phyloP scores from a whole-genome alignment of 495 filamentous ascomycete species.

The Chaetomium fimeti region DNA sequence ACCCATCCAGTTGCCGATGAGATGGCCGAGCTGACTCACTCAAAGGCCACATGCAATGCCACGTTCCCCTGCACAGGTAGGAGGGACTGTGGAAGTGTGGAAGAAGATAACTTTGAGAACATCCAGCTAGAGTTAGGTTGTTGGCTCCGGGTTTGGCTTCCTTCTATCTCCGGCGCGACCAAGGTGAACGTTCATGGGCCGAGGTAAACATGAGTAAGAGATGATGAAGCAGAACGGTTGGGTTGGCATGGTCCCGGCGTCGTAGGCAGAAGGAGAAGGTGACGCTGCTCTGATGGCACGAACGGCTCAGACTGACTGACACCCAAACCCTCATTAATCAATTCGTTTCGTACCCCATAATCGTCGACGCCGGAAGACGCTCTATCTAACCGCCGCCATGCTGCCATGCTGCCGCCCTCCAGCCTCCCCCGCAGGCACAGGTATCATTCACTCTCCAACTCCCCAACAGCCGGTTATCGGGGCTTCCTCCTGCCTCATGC shows the following conservation, averaged over 20 bases:
- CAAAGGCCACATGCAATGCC: too few species aligned
- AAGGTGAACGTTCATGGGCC: too few species aligned
- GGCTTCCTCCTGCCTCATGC: neutral
- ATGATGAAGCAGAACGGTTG: too few species aligned
- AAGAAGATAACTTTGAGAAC: too few species aligned
- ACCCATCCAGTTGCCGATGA: neutral
- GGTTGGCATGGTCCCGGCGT: too few species aligned
- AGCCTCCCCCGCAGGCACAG: neutral
- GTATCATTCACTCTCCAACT: slow-evolving; percentile 5
- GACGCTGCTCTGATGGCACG: neutral
- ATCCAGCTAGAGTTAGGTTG: too few species aligned
- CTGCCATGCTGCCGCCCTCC: neutral
- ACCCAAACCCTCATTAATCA: neutral
- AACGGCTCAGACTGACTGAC: neutral
- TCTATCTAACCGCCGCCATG: slow-evolving; percentile 5
- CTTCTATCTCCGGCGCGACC: too few species aligned
- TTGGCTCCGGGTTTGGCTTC: too few species aligned
- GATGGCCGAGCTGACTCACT: slow-evolving; percentile 16
- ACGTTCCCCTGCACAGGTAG: too few species aligned
- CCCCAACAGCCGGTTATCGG: neutral
- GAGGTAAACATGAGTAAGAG: too few species aligned
- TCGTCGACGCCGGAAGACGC: slow-evolving; percentile 2
- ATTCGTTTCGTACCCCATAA: slow-evolving; percentile 18
- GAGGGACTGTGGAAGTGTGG: too few species aligned
- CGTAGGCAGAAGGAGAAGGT: neutral